Evolutionary conservation across 1,139 yeast species (phyloP), one percentile per base, ranked within the genome.

Genomic region (Barnettozyma hawaiiensis): DNA sequence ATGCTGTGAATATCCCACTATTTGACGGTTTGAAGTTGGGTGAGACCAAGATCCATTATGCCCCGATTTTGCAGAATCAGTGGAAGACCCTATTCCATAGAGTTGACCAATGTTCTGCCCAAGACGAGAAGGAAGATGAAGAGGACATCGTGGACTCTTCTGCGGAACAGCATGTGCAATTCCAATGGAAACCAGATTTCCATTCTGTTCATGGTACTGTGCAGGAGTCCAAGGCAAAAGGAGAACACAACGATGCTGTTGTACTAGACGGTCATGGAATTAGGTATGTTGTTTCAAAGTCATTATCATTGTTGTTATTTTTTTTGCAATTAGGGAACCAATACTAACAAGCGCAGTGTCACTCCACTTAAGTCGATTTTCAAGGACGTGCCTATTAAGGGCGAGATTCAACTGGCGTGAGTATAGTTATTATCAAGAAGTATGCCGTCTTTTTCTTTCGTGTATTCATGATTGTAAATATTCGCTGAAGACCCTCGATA

Each of bases 101-200:
- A 35, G 51, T 54, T 20, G 61, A 46, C 50, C 11, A 47, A 53
- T 32, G 35, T n/a, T 16, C 16, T 23, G 57, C 50, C 12, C 49
- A 47, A 28, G 45, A 46, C 5, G 48, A 51, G n/a, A 47, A 49
- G 9, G 64, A 63, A 16, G 66, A 58, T 3, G 76, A 43, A 26
- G 46, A 43, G 15, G 46, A 71, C 48, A 72, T 72, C 37, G 69
- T 70, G 33, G 76, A 70, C n/a, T 69, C 65, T 11, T 61, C 68
- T n/a, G 62, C 64, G 14, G 51, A 62, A 8, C 51, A 63, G n/a
- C 61, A 65, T 37, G 66, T 73, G 23, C 69, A 72, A 42, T 92
- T 79, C 63, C 67, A 69, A 48, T 92, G 98, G 97, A 69, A 71
- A 38, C 98, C 98, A 0, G 80, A 89, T 59, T 89, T 87, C 63